phyloP scores from a whole-genome alignment of 148 eudicot genomes.

The Persicaria tinctoria region DNA sequence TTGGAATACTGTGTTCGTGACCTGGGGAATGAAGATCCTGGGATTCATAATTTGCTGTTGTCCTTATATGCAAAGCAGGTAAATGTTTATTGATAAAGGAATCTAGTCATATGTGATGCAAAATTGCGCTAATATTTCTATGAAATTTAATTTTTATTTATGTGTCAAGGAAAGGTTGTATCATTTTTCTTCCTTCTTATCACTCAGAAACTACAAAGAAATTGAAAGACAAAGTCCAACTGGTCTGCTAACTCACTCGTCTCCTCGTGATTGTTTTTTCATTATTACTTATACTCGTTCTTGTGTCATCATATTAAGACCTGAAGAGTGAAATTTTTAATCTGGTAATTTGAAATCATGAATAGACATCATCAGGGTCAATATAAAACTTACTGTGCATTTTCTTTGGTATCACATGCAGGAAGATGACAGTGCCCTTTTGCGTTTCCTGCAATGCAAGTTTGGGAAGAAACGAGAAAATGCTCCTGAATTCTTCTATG shows the following conservation, averaged over 20 bases:
- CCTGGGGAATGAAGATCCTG: conserved; percentile 92
- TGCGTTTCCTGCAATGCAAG: conserved; percentile 88
- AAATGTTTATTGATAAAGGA: conserved; percentile 4
- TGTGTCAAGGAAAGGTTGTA: neutral
- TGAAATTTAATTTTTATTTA: no score
- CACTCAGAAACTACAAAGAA: neutral
- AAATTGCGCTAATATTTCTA: neutral
- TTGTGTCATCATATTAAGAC: neutral
- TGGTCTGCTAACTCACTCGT: neutral
- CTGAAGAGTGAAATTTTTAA: neutral
- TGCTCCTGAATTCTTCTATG: conserved; percentile 87
- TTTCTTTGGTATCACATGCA: conserved; percentile 22
- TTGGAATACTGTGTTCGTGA: conserved; percentile 88
- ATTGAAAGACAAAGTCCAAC: neutral
- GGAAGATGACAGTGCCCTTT: conserved; percentile 94
- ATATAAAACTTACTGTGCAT: neutral
- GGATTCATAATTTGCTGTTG: conserved; percentile 91
- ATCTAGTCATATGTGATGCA: neutral
- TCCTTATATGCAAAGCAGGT: conserved; percentile 97
- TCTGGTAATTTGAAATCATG: neutral
- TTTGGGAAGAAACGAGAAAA: conserved; percentile 76
- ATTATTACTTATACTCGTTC: neutral
- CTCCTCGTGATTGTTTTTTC: neutral
- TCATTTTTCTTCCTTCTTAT: neutral
- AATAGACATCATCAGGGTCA: neutral